A percentile compares a stretch with the other conserved stretches of the same genome.
Conservation (phyloP, 2,329 filamentous ascomycete genomes). For the Pseudohalonectria lignicola region DNA sequence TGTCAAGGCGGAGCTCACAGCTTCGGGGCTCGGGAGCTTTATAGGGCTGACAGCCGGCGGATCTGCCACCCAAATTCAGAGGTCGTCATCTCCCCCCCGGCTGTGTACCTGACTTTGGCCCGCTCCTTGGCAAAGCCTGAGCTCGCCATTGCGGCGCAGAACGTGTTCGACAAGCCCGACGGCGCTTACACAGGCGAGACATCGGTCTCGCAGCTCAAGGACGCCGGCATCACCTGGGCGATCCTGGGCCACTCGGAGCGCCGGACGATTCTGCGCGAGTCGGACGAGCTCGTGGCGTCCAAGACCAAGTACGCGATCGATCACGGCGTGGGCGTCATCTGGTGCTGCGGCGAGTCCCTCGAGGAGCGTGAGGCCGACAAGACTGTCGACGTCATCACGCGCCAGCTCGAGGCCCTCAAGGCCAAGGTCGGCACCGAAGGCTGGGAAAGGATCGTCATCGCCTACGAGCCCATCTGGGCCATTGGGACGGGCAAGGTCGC, state of each 20-base stretch:
- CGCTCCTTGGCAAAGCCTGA: slow-evolving; percentile 66
- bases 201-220: slow-evolving; percentile 81
- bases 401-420: slow-evolving; percentile 72
- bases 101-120: slow-evolving; percentile 81
- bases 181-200: slow-evolving; percentile 97
- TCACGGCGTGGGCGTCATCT: slow-evolving; percentile 80
- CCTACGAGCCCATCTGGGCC: slow-evolving; percentile 98
- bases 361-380: slow-evolving; percentile 80
- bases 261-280: slow-evolving; percentile 79
- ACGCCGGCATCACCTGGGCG: slow-evolving; percentile 79
- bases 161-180: slow-evolving; percentile 94
- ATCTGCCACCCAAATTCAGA: too few relatives aligned
- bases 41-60: too few relatives aligned
- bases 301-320: slow-evolving; percentile 93
- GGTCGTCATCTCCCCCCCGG: slow-evolving; percentile 86
- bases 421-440: slow-evolving; percentile 48
- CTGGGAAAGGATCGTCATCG: slow-evolving; percentile 91
- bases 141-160: slow-evolving; percentile 86
- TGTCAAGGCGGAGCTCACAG: too few relatives aligned
- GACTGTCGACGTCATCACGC: slow-evolving; percentile 78
- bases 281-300: slow-evolving; percentile 72
- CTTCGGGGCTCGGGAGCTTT: too few relatives aligned
- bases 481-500: slow-evolving; percentile 91
- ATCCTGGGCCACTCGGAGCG: slow-evolving; percentile 94
- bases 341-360: slow-evolving; percentile 94